Evolutionary conservation across 306 rosid species (phyloP).

Genomic region (Alnus rubra): DNA sequence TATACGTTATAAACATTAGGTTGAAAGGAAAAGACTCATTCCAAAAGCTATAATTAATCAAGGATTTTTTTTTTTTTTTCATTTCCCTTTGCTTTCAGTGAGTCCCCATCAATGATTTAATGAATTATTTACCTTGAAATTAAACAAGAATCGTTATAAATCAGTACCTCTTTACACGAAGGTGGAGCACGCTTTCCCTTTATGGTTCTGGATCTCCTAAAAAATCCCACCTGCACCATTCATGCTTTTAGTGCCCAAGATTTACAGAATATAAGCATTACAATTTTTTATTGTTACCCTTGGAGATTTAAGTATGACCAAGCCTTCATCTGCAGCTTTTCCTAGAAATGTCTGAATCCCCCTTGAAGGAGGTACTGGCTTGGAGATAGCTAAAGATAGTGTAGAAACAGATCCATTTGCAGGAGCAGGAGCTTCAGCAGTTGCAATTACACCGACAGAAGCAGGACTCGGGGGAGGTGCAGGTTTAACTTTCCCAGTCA

Average conservation of each 20-base stretch:
- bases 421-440: constrained; percentile 39
- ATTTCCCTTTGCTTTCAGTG: not conserved
- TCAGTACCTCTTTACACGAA: constrained; percentile 75
- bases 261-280: constrained; percentile 7
- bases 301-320: constrained; percentile 75
- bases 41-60: not conserved
- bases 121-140: constrained; percentile 18
- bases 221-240: constrained; percentile 79
- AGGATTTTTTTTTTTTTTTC: not conserved
- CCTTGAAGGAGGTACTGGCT: constrained; percentile 42
- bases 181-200: constrained; percentile 82
- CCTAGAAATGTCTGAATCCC: constrained; percentile 53
- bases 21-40: not conserved
- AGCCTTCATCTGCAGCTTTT: constrained; percentile 81
- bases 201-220: constrained; percentile 78
- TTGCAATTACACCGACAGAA: constrained; percentile 38
- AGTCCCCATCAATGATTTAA: not conserved
- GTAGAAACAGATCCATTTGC: constrained; percentile 53
- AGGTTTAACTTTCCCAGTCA: constrained; percentile 33
- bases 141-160: constrained; percentile 5
- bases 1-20: not conserved
- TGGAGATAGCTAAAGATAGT: constrained; percentile 56
- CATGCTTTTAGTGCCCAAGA: constrained; percentile 34
- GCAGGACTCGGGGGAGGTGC: constrained; percentile 42
- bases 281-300: constrained; percentile 44